Evolutionary conservation across 1,284 basidiomycete genomes (phyloP), one percentile per base, ranked within the genome.

Genomic region (Volvariella volvacea): DNA sequence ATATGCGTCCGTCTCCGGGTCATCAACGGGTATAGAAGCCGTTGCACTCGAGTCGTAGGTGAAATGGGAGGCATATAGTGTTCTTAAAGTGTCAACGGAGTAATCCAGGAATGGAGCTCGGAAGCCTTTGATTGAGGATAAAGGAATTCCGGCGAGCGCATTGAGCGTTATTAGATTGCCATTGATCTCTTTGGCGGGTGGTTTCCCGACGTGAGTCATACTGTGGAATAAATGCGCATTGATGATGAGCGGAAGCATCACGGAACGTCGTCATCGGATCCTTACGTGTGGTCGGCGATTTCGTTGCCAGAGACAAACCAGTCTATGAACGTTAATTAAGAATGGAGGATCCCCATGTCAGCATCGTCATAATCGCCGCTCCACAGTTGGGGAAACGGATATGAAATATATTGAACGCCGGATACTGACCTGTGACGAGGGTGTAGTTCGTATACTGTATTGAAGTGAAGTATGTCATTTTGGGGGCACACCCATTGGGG

Each of bases 301-400:
- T 92, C 88, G 60, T 91, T 90, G 30, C 88, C 88, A 4, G 81
- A 82, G 36, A 90, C 85, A 60, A 70, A 90, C 81, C 83, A 89
- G 60, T 91, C 86, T 65, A 42, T 12, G 32, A 47, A 46, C 42
- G 38, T 32, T 36, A 22, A 9, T 21, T 25, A 28, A 22, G 38
- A 2, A 43, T 41, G 10, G n/a, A 10, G 17, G 40, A 16, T 17
- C 19, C 20, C 6, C 32, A 39, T 28, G 25, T 28, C 25, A 28
- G 25, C 12, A 28, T 28, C 6, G 25, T n/a, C n/a, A n/a, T n/a
- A n/a, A n/a, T n/a, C n/a, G n/a, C n/a, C n/a, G n/a, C n/a, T n/a
- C 25, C 12, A 6, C 25, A 28, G 6, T 31, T 17, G 21, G 43
- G 32, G 32, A 47, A 34, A 30, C 33, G 32, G 25, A 49, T 3